Conservation (phyloP, 108 stramenopile genomes). For the Phaeodactylum tricornutum region DNA sequence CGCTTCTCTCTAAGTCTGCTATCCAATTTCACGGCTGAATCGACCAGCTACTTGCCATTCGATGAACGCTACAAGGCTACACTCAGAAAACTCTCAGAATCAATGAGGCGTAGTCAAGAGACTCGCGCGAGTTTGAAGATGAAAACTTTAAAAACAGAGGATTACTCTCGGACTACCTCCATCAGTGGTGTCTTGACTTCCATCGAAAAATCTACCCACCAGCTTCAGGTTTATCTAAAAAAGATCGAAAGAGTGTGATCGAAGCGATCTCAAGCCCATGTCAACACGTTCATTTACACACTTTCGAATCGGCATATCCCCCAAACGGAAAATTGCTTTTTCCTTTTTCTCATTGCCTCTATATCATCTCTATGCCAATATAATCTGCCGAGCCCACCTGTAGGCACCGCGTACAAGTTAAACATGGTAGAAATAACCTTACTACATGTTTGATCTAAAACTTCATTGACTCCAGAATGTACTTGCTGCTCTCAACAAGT, state of each 20-base stretch:
- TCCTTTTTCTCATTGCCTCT: no score
- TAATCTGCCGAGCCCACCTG: no score
- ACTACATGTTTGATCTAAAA: no score
- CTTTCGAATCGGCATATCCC: no score
- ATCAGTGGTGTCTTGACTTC: constrained; percentile 28
- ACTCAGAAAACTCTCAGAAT: constrained; percentile 25
- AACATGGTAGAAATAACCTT: no score
- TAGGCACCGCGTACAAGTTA: no score
- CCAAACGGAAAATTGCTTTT: no score
- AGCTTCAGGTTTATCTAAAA: constrained; percentile 29
- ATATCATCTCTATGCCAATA: no score
- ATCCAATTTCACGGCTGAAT: neutral
- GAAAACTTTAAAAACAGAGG: constrained; percentile 29
- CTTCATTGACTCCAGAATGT: no score
- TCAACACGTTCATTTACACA: no score
- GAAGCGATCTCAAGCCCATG: neutral
- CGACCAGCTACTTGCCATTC: constrained; percentile 12
- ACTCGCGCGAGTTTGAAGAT: constrained; percentile 29
- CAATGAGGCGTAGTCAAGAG: constrained; percentile 37
- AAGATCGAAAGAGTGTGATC: neutral
- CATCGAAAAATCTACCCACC: constrained; percentile 33
- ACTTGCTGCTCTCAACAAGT: no score
- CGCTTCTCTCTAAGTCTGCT: constrained; percentile 18
- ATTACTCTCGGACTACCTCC: constrained; percentile 20
- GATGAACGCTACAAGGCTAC: constrained; percentile 30